Percentiles rank a stretch among this genome's conserved stretches.
These are phyloP conservation scores for Medicago ruthenica DNA, from an alignment of 306 rosid genomes.

Conservation along the genomic window DNA sequence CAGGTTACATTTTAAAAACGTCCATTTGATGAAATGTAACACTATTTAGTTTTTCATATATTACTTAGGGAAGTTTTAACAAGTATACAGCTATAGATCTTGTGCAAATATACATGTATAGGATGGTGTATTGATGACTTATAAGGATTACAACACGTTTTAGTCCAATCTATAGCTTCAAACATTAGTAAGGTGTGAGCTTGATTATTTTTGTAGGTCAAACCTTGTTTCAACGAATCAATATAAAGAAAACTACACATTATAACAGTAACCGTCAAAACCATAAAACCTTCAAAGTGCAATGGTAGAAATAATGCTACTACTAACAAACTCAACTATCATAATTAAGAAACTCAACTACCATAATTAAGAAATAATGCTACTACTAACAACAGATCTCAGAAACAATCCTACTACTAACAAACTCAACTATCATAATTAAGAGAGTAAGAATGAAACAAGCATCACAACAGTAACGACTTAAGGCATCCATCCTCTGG, in stretches of 20 bases:
- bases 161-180: too few relatives aligned
- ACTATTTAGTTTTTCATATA: neutral
- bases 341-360: constrained; percentile 24
- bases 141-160: constrained; percentile 13
- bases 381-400: too few relatives aligned
- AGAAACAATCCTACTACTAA: constrained; percentile 21
- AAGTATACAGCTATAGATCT: neutral
- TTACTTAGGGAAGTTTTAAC: neutral
- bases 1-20: too few relatives aligned
- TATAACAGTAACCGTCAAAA: neutral
- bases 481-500: neutral
- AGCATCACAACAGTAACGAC: constrained; percentile 27
- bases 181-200: too few relatives aligned
- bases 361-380: constrained; percentile 13
- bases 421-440: constrained; percentile 27
- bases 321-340: constrained; percentile 29
- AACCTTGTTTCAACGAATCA: constrained; percentile 36
- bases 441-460: constrained; percentile 35
- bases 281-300: constrained; percentile 37
- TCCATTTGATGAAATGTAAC: too few relatives aligned
- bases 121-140: constrained; percentile 13
- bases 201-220: neutral
- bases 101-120: constrained; percentile 11
- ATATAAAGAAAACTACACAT: constrained; percentile 23
- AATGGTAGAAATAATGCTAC: constrained; percentile 24